phyloP scores from a whole-genome alignment of 805 yeast genomes.

The Saturnispora ahearnii region DNA sequence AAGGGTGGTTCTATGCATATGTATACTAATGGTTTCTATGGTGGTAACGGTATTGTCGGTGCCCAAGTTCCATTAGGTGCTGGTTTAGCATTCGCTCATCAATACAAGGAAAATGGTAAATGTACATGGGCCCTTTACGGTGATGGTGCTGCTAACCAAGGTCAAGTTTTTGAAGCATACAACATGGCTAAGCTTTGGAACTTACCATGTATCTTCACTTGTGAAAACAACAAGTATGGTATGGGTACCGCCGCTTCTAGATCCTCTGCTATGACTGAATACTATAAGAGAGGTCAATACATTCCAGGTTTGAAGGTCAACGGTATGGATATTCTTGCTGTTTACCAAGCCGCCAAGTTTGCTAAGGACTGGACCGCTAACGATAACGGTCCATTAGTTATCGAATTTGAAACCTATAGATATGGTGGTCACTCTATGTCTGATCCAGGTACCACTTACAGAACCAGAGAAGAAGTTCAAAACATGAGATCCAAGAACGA shows the following conservation, averaged over 20 bases:
- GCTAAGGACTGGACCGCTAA: conserved; percentile 93
- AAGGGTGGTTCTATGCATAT: conserved; percentile 99
- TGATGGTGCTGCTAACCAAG: conserved; percentile 99
- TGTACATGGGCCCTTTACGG: conserved; percentile 90
- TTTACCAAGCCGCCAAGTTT: conserved; percentile 90
- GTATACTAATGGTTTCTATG: conserved; percentile 92
- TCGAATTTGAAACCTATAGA: conserved; percentile 98
- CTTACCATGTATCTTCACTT: conserved; percentile 87
- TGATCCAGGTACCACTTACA: conserved; percentile 99
- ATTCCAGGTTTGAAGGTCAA: conserved; percentile 97
- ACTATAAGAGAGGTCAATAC: conserved; percentile 98
- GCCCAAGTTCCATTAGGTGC: conserved; percentile 99
- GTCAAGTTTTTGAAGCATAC: conserved; percentile 95
- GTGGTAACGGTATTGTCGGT: conserved; percentile 99
- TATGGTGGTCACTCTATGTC: conserved; percentile 99
- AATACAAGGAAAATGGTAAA: conserved; percentile 70
- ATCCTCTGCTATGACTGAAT: conserved; percentile 93
- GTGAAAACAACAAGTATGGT: conserved; percentile 99
- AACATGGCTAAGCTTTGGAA: conserved; percentile 99
- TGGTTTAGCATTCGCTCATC: conserved; percentile 97
- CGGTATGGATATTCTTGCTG: conserved; percentile 96
- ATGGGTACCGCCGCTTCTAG: conserved; percentile 99
- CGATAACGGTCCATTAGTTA: conserved; percentile 92
- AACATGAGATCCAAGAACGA: conserved; percentile 98
- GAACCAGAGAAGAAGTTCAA: conserved; percentile 99